A percentile compares a stretch with the other conserved stretches of the same genome.
These are phyloP conservation scores for Xerocomellus intermedius DNA, from an alignment of 768 basidiomycete species.

Conservation along the genomic window DNA sequence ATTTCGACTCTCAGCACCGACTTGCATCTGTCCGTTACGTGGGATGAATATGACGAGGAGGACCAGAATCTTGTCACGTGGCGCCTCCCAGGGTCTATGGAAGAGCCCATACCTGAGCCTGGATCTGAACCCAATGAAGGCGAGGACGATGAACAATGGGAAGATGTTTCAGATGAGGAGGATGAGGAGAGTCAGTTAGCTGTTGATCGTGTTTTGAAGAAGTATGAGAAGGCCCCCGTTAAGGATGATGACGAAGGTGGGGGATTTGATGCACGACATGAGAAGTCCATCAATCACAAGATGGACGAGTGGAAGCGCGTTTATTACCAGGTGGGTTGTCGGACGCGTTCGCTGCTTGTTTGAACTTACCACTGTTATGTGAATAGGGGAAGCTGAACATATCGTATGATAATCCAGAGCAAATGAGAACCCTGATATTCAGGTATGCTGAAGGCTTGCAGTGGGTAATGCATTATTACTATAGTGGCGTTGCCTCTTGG, in stretches of 20 bases:
- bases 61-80: conserved; percentile 75
- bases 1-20: conserved; percentile 73
- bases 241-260: conserved; percentile 67
- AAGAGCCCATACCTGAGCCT: conserved; percentile 33
- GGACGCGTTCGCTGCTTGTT: neutral
- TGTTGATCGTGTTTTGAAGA: conserved; percentile 76
- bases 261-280: conserved; percentile 77
- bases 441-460: conserved; percentile 93
- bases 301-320: conserved; percentile 90
- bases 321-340: conserved; percentile 85
- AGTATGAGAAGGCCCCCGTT: conserved; percentile 85
- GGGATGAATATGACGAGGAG: conserved; percentile 91
- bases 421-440: conserved; percentile 68
- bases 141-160: conserved; percentile 50
- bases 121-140: conserved; percentile 41
- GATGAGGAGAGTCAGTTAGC: conserved; percentile 74
- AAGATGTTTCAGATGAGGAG: conserved; percentile 49
- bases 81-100: conserved; percentile 50
- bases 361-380: conserved; percentile 11
- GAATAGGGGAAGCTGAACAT: conserved; percentile 83
- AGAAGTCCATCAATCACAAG: conserved; percentile 70
- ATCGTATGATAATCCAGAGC: conserved; percentile 64
- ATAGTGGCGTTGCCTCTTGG: conserved; percentile 96
- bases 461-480: conserved; percentile 99
- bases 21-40: conserved; percentile 74